Evolutionary conservation across 2,329 filamentous ascomycete species (phyloP), one percentile per base, ranked within the genome.

Genomic region (Capronia coronata): DNA sequence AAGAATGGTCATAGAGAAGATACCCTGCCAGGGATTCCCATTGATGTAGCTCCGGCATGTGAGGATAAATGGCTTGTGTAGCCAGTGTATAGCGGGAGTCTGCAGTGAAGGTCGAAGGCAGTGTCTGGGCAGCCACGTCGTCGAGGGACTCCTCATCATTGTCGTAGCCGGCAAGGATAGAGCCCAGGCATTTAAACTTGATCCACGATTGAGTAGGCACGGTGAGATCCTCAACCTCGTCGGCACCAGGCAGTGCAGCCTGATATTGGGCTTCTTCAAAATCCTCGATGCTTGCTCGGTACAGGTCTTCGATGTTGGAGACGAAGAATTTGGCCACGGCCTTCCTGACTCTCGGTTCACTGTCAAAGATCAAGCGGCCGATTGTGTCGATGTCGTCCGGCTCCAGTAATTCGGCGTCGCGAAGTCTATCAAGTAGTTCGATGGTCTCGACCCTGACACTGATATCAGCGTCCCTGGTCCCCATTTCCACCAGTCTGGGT

Each of bases 11-110:
- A 64, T 87, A 94, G 1, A 98, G 74, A 5, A 98, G 77, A 66
- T 96, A 98, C 13, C 89, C 89, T 21, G 89, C 85, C 49, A 98
- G 69, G 3, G 86, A 77, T 63, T 94, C 87, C 93, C 93, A 98
- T 49, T 89, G 82, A 58, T 82, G 80, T 23, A 96, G 77, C 60
- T 93, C 87, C 0, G 81, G 75, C 52, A 96, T 79, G 59, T 85
- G 84, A 55, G 93, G 86, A 61, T 87, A 94, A 3, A 97, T 75
- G 0, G 83, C 86, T 65, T 94, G 86, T 0, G 89, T 86, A 14
- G 91, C 91, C 22, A 95, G 76, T 2, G 86, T 85, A 60, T 94
- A 89, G 43, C 91, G 80, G 0, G 88, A 93, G 56, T 94, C 88
- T 11, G 40, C 46, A 10, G 49, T 43, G 21, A 83, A 69, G 69